Base-by-base conservation (phyloP, 345 rosid species). In the Gossypium anomalum region DNA sequence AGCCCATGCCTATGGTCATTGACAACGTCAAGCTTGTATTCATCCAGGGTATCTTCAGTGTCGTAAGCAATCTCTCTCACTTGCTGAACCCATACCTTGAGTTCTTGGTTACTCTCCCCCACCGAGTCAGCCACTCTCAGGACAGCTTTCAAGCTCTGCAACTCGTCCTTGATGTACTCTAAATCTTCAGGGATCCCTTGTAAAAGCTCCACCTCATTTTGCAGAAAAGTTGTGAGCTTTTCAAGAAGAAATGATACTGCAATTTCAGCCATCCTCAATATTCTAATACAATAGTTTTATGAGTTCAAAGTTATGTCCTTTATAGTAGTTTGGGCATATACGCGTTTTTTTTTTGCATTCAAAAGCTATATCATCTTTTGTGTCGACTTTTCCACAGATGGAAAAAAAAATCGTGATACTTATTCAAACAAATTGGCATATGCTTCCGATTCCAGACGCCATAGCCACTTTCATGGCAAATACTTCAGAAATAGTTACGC, bases 241-340 rank as follows among this genome's bases (percentile, higher is more conserved):
- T 65, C 66, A 13, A 83, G 83, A 34, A 83, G 73, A 78, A 51
- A 78, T 52, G 77, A 62, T 12, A 83, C 80, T n/a, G 80, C 73
- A 78, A 38, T 65, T 23, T 78, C 83, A 48, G 82, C 82, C 86
- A 83, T 83, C 10, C 6, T 17, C 6, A 29, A 69, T 29, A n/a
- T 59, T 69, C 45, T 49, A 49, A 56, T 17, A 25, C 55, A 67
- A 45, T 67, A 47, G 59, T 67, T 67, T 67, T 66, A 11, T 2
- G 71, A 22, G 71, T 22, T 67, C n/a, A 23, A 67, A 67, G 16
- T 12, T 57, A 17, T 0, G 17, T 13, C 38, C 15, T 68, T 51
- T 69, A 69, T 69, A 69, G 25, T 17, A 34, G 47, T 17, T 27
- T 69, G 73, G 16, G 23, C 19, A n/a, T 65, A 14, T 19, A 66